phyloP scores from a whole-genome alignment of 129 eudicot genomes.

The Lactuca sativa region DNA sequence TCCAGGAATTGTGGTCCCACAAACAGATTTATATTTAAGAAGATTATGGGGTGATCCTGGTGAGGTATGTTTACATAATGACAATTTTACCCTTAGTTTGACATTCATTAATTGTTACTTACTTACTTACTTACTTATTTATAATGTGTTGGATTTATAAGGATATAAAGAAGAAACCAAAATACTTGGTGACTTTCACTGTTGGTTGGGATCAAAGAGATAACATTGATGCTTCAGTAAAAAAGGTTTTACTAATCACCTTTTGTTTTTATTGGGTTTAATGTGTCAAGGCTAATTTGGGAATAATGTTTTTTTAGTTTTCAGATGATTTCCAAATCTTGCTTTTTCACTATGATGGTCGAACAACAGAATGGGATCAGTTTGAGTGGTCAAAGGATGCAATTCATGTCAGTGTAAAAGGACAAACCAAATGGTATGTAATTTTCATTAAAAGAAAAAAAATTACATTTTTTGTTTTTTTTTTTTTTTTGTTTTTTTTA shows the following conservation, averaged over 20 bases:
- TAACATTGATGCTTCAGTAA: conserved; percentile 34
- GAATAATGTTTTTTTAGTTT: conserved; percentile 23
- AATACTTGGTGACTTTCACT: conserved; percentile 39
- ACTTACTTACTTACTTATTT: background rate
- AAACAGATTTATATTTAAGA: conserved; percentile 65
- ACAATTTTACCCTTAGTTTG: conserved; percentile 2
- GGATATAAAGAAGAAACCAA: conserved; percentile 36
- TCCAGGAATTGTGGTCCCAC: conserved; percentile 73
- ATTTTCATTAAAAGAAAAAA: background rate
- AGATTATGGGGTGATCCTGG: conserved; percentile 80
- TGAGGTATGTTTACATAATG: conserved; percentile 43
- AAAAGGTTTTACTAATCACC: conserved; percentile 27
- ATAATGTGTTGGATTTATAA: background rate
- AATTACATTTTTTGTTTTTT: too few species aligned
- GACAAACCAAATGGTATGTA: conserved; percentile 43
- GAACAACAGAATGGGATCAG: conserved; percentile 45
- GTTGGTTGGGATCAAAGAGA: conserved; percentile 38
- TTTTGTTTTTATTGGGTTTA: conserved; percentile 7
- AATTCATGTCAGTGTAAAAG: conserved; percentile 34
- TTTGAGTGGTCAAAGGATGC: conserved; percentile 45
- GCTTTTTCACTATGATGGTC: conserved; percentile 45
- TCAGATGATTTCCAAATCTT: conserved; percentile 37
- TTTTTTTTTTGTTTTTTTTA: too few species aligned
- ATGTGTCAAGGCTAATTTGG: conserved; percentile 8
- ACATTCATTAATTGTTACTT: background rate